Base-by-base conservation (phyloP, 768 basidiomycete species). In the Pulveroboletus sp. region DNA sequence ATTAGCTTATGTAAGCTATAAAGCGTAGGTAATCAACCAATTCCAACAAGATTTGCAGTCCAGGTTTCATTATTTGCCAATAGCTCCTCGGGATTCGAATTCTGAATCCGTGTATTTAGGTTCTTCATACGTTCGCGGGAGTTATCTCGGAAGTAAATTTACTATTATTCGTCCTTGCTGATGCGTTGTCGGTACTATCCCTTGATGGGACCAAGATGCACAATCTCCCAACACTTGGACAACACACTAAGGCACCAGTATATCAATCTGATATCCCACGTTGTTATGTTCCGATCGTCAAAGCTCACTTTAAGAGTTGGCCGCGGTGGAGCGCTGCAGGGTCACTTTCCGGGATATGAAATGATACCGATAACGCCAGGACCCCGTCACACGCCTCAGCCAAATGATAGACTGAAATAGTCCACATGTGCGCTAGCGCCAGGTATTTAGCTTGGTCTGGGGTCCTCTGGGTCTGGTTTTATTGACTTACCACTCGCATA, bases 31-130 rank as follows among this genome's bases (percentile, higher is more conserved):
- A n/a, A n/a, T n/a, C n/a, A n/a, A n/a, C n/a, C n/a, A n/a, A n/a
- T n/a, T n/a, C n/a, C n/a, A n/a, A n/a, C n/a, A n/a, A 30, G 55
- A 50, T 54, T 46, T 6, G 31, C 55, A 14, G 7, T 3, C 18
- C 13, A 15, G 33, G 8, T 35, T 26, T 33, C 30, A 44, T 42
- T 36, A 43, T 0, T 38, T 31, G 21, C 21, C 2, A 42, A n/a
- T 26, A 28, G 28, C 17, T 15, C n/a, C 6, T n/a, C 10, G 8
- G 26, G 21, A 4, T 27, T n/a, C n/a, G n/a, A n/a, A n/a, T n/a
- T 11, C 18, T 17, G 35, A 38, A 37, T 15, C 9, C 1, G 13
- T 31, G 17, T n/a, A n/a, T 46, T 32, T 24, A 7, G 13, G 26
- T 46, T 49, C 32, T 9, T 32, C 21, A 58, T 39, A 33, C 6